phyloP scores from a whole-genome alignment of 1,139 yeast species.

The Yarrowia galli region DNA sequence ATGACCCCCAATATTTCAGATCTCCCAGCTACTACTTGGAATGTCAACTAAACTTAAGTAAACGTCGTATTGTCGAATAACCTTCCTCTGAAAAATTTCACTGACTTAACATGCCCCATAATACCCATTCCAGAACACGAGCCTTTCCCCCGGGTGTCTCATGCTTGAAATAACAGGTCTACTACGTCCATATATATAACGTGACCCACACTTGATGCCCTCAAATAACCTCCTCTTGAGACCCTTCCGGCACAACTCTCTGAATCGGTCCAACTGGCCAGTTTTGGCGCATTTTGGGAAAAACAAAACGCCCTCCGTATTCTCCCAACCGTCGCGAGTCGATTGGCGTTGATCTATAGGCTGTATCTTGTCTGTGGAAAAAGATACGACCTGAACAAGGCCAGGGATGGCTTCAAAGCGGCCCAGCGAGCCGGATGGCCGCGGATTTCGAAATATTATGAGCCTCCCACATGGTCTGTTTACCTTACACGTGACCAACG shows the following conservation, averaged over 20 bases:
- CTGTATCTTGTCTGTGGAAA: neutral
- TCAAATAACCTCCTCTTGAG: neutral
- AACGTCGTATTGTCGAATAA: neutral
- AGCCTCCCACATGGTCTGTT: neutral
- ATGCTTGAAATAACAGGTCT: too few species aligned
- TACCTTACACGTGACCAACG: constrained; percentile 7
- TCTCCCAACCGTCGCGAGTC: constrained; percentile 6
- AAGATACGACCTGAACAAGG: too few species aligned
- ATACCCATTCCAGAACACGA: too few species aligned
- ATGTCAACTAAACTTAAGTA: neutral
- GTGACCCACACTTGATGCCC: neutral
- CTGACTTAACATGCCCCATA: too few species aligned
- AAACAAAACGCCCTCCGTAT: neutral
- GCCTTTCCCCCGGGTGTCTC: too few species aligned
- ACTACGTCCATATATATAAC: too few species aligned
- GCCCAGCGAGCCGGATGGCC: too few species aligned
- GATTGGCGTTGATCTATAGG: neutral
- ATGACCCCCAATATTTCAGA: too few species aligned
- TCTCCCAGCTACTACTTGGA: neutral
- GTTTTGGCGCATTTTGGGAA: neutral
- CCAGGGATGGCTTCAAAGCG: too few species aligned
- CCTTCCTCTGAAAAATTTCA: neutral
- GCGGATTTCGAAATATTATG: neutral
- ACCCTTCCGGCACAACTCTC: neutral
- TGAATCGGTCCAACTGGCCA: neutral